These are phyloP conservation scores for Mycena galopus DNA, from an alignment of 768 basidiomycete species.

Conservation along the genomic window DNA sequence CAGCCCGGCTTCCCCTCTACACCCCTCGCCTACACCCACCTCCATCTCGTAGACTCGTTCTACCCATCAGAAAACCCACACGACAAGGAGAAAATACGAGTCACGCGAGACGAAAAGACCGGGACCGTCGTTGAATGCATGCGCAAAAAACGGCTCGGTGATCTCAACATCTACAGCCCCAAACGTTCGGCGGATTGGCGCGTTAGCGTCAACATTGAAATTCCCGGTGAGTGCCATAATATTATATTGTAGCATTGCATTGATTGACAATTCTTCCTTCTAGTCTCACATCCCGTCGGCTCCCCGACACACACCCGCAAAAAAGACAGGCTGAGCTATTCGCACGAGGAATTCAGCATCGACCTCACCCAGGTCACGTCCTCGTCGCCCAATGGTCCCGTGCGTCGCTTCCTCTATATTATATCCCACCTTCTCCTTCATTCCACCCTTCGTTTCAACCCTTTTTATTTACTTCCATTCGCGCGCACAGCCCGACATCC, in stretches of 20 bases:
- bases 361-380: conserved; percentile 93
- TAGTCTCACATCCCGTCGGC: conserved; percentile 79
- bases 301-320: conserved; percentile 69
- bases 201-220: conserved; percentile 92
- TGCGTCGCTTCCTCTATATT: conserved; percentile 48
- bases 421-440: conserved; percentile 8
- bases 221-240: conserved; percentile 71
- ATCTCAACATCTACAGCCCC: conserved; percentile 90
- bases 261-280: neutral
- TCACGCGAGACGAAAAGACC: conserved; percentile 86
- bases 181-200: conserved; percentile 91
- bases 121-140: conserved; percentile 73
- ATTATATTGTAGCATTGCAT: neutral
- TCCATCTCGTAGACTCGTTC: conserved; percentile 84
- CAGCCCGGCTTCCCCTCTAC: conserved; percentile 66
- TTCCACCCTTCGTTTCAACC: too few relatives aligned
- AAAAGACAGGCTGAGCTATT: conserved; percentile 94
- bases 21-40: conserved; percentile 82
- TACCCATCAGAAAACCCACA: conserved; percentile 60
- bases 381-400: conserved; percentile 60
- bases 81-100: conserved; percentile 76
- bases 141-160: conserved; percentile 86
- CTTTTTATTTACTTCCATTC: conserved; percentile 5
- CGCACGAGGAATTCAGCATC: conserved; percentile 92
- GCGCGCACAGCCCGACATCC: conserved; percentile 66